phyloP scores from a whole-genome alignment of 371 early-diverging fungal genomes.

The Actinomucor elegans region DNA sequence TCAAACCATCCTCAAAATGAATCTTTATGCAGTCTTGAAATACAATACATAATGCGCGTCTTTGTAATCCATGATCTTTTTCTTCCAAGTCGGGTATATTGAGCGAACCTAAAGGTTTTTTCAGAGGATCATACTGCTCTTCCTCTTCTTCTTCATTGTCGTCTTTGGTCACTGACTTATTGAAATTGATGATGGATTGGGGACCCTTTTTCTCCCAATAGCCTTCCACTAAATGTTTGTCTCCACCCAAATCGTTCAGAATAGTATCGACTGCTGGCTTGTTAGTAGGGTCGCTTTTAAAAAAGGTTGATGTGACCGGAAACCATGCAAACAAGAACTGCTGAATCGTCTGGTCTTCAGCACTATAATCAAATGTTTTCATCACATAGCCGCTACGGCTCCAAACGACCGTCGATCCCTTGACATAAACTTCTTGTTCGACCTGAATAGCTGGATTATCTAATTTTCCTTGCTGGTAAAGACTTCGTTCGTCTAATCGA shows the following conservation, averaged over 20 bases:
- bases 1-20: slow-evolving; percentile 12
- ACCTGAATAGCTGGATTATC: slow-evolving; percentile 5
- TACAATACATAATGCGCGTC: slow-evolving; percentile 19
- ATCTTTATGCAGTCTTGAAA: slow-evolving; percentile 11
- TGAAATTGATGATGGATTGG: slow-evolving; percentile 6
- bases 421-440: slow-evolving; percentile 44
- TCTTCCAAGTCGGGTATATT: slow-evolving; percentile 1
- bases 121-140: background rate
- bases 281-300: slow-evolving; percentile 16
- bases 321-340: slow-evolving; percentile 55
- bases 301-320: slow-evolving; percentile 1
- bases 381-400: slow-evolving; percentile 38
- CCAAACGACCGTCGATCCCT: slow-evolving; percentile 52
- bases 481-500: background rate
- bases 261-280: background rate
- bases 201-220: slow-evolving; percentile 9
- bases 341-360: slow-evolving; percentile 33
- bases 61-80: background rate
- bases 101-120: background rate
- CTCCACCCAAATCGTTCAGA: background rate
- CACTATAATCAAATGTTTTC: slow-evolving; percentile 38
- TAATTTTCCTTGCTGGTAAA: background rate
- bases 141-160: slow-evolving; percentile 10
- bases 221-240: slow-evolving; percentile 1
- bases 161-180: background rate